Conservation (phyloP, 306 rosid species). For the Glycine soja region DNA sequence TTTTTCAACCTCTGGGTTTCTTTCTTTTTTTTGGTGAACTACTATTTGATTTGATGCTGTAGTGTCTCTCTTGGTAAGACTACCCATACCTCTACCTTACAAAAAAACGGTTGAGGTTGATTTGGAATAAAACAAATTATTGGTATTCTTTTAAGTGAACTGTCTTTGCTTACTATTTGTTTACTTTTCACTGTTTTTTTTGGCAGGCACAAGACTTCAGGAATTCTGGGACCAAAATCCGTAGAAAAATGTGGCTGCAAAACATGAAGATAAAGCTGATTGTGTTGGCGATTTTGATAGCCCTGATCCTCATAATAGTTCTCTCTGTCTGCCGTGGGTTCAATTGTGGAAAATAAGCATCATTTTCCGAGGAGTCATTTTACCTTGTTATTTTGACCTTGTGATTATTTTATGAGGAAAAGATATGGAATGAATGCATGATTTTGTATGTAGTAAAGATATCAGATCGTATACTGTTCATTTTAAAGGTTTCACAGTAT, state of each 20-base stretch:
- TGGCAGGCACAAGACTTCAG: conserved; percentile 93
- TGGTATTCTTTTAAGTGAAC: not conserved
- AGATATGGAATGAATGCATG: conserved; percentile 44
- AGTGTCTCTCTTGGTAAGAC: conserved; percentile 24
- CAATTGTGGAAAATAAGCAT: conserved; percentile 71
- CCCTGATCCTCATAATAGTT: conserved; percentile 86
- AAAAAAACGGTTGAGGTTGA: not conserved
- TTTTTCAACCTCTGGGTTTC: not conserved
- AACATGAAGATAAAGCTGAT: conserved; percentile 98
- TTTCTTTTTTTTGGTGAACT: too few relatives aligned
- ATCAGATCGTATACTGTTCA: conserved; percentile 40
- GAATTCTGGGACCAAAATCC: conserved; percentile 81
- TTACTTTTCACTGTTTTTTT: conserved; percentile 5
- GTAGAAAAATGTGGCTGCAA: conserved; percentile 99
- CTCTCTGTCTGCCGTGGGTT: conserved; percentile 88
- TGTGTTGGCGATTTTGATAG: conserved; percentile 90
- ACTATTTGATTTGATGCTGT: not conserved
- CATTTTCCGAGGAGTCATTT: conserved; percentile 31
- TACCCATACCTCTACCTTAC: not conserved
- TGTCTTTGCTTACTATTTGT: conserved; percentile 4
- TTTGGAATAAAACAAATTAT: not conserved
- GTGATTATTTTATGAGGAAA: conserved; percentile 60
- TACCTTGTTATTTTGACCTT: conserved; percentile 39
- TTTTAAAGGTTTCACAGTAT: conserved; percentile 45
- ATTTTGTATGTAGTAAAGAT: conserved; percentile 60